These are phyloP conservation scores for Aegle marmelos DNA, from an alignment of 345 rosid species.

Conservation along the genomic window DNA sequence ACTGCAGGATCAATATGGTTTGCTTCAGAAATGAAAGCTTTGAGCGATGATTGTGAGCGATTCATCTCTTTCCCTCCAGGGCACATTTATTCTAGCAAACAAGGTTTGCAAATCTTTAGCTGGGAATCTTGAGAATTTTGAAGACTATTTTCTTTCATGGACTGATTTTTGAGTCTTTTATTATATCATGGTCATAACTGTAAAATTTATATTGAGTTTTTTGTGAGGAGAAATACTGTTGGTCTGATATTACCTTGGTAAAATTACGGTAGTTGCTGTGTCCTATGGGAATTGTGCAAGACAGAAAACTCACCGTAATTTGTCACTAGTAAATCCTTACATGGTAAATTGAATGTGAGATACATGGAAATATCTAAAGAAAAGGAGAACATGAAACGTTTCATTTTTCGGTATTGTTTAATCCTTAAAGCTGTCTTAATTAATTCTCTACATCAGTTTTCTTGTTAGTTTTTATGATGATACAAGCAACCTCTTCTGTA, in stretches of 20 bases:
- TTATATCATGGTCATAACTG: background rate
- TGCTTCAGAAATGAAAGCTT: constrained; percentile 95
- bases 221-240: constrained; percentile 2
- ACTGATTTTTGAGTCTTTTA: background rate
- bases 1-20: constrained; percentile 77
- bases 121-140: background rate
- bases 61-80: constrained; percentile 74
- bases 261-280: background rate
- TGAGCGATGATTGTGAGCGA: constrained; percentile 80
- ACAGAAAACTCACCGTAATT: background rate
- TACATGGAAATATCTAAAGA: background rate
- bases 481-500: background rate
- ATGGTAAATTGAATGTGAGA: background rate
- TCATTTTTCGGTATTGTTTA: background rate
- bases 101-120: constrained; percentile 46
- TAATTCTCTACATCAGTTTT: background rate
- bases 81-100: constrained; percentile 82
- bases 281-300: background rate
- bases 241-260: background rate
- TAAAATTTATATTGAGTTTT: background rate
- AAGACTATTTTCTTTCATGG: background rate
- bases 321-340: background rate
- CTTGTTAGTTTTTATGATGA: constrained; percentile 6
- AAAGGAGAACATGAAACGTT: background rate
- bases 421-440: background rate